Evolutionary conservation across 495 filamentous ascomycete genomes (phyloP), one percentile per base, ranked within the genome.

Genomic region (Xylaria longipes): DNA sequence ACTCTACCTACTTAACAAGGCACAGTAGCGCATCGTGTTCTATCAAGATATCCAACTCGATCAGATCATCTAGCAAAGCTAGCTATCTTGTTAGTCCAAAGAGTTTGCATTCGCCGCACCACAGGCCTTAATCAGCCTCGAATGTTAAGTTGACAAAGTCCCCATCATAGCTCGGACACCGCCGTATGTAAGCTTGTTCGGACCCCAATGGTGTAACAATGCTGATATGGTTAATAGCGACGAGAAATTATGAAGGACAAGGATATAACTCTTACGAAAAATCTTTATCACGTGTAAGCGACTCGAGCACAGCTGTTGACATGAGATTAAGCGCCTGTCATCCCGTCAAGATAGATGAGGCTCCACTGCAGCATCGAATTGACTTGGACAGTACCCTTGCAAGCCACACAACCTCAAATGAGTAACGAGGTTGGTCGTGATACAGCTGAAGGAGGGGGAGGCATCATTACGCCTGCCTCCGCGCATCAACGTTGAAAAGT

Each of bases 391-490:
- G 31, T 22, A 57, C 48, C 46, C 46, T 56, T 50, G 68, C 45
- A 61, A 56, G 68, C 68, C 68, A 45, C 58, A 63, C 20, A 25
- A 29, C 31, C 58, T 64, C 25, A 64, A 54, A 22, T 43, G 57
- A 37, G 45, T 6, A 57, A 67, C n/a, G 20, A 25, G 46, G 48
- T 43, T 37, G 27, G 46, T 29, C n/a, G 31, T 37, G 12, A 17
- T 68, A 43, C 65, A 43, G 48, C 29, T 54, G 22, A 68, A 33
- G 17, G 17, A 43, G 45, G 48, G 33, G 46, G 35, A 17, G 20
- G 20, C 31, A 52, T 33, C 14, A 14, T 35, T 25, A 20, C 8
- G 22, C 3, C n/a, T 67, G 22, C 33, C 22, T 39, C 33, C 41
- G 31, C 22, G 35, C 35, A 54, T 67, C 15, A 54, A 48, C 22